phyloP scores from a whole-genome alignment of 331 rosid species.

The Arachis monticola region DNA sequence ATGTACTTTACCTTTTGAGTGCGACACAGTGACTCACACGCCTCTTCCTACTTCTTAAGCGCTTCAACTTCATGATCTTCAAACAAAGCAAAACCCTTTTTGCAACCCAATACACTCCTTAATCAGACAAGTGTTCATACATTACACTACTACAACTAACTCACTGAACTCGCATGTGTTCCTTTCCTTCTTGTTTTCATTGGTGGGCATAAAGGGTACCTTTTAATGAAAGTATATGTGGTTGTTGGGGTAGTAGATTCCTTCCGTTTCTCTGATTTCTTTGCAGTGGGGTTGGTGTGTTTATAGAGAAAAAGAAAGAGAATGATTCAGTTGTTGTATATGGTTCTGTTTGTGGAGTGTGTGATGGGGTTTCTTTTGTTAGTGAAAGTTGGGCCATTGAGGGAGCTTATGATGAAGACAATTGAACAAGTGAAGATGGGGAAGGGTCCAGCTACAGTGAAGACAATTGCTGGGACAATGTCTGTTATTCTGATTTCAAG shows the following conservation, averaged over 20 bases:
- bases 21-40: too few relatives aligned
- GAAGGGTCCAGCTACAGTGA: slow-evolving; percentile 73
- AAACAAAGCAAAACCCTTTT: too few relatives aligned
- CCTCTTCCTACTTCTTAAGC: too few relatives aligned
- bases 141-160: too few relatives aligned
- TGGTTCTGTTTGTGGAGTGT: slow-evolving; percentile 76
- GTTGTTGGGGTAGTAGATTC: not conserved
- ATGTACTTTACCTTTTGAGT: too few relatives aligned
- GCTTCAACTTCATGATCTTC: too few relatives aligned
- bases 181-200: not conserved
- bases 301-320: not conserved
- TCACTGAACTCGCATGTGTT: too few relatives aligned
- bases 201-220: not conserved
- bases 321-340: slow-evolving; percentile 82
- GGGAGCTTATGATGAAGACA: slow-evolving; percentile 81
- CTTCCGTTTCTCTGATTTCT: slow-evolving; percentile 27
- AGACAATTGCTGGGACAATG: slow-evolving; percentile 83
- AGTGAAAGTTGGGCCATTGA: slow-evolving; percentile 51
- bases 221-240: not conserved
- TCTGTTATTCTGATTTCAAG: slow-evolving; percentile 79
- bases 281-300: not conserved
- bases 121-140: too few relatives aligned
- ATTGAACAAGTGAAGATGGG: slow-evolving; percentile 82
- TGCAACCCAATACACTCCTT: too few relatives aligned
- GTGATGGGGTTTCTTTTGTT: slow-evolving; percentile 53